Evolutionary conservation across 2,329 filamentous ascomycete species (phyloP).

Genomic region (Fusarium albosuccineum): DNA sequence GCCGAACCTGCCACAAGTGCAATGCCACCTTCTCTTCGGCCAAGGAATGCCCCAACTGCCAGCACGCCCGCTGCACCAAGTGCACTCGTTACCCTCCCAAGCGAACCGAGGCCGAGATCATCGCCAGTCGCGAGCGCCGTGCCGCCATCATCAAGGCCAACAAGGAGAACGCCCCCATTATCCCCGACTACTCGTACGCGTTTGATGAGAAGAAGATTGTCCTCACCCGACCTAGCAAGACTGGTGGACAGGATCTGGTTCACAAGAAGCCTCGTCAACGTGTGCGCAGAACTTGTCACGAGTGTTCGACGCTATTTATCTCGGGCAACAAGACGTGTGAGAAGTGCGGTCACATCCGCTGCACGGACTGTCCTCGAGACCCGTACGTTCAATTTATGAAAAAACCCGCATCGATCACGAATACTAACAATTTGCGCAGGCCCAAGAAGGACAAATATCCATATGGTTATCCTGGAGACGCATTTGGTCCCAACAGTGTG

Average conservation of each 20-base stretch:
- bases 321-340: conserved; percentile 72
- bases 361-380: conserved; percentile 83
- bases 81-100: conserved; percentile 81
- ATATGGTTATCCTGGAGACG: conserved; percentile 77
- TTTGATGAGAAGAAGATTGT: conserved; percentile 61
- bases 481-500: conserved; percentile 64
- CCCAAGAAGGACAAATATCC: conserved; percentile 78
- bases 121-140: conserved; percentile 65
- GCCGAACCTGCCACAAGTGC: conserved; percentile 86
- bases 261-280: conserved; percentile 79
- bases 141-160: conserved; percentile 66
- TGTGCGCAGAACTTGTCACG: conserved; percentile 81
- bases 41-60: conserved; percentile 81
- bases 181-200: conserved; percentile 63
- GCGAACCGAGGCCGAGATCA: conserved; percentile 68
- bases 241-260: conserved; percentile 77
- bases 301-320: conserved; percentile 75
- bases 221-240: conserved; percentile 74
- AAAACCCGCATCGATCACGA: conserved; percentile 14
- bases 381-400: conserved; percentile 69
- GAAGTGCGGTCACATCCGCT: conserved; percentile 78
- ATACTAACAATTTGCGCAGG: conserved; percentile 52
- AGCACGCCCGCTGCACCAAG: conserved; percentile 83
- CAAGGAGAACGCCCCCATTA: conserved; percentile 67
- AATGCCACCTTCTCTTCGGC: conserved; percentile 78